phyloP scores from a whole-genome alignment of 2,329 filamentous ascomycete genomes.

The Penicillium glabrum region DNA sequence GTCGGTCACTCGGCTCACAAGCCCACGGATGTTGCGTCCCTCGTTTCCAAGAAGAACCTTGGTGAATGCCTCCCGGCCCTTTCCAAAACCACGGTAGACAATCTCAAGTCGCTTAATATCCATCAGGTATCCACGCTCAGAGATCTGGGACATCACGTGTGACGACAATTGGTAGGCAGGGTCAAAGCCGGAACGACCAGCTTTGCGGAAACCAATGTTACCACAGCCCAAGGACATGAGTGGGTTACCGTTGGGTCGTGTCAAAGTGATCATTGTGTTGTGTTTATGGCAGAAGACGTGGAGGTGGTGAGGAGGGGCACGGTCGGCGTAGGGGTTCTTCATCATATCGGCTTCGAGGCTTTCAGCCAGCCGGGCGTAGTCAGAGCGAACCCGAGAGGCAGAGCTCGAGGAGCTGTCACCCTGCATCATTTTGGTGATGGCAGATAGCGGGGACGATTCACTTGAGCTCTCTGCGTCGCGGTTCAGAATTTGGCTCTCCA shows the following conservation, averaged over 20 bases:
- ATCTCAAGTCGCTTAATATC: constrained; percentile 79
- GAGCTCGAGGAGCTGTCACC: constrained; percentile 21
- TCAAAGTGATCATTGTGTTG: constrained; percentile 92
- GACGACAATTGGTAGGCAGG: constrained; percentile 86
- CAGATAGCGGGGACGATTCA: constrained; percentile 26
- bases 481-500: constrained; percentile 32
- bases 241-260: constrained; percentile 74
- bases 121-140: constrained; percentile 74
- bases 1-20: constrained; percentile 80
- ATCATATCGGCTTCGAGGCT: constrained; percentile 36
- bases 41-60: constrained; percentile 88
- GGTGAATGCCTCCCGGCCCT: constrained; percentile 80
- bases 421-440: constrained; percentile 34
- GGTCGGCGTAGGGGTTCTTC: constrained; percentile 37
- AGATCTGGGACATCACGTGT: constrained; percentile 79
- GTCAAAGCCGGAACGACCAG: constrained; percentile 78
- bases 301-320: constrained; percentile 68
- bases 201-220: constrained; percentile 88
- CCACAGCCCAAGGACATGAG: constrained; percentile 80
- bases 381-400: constrained; percentile 20
- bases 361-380: constrained; percentile 34
- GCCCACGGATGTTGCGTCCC: constrained; percentile 70
- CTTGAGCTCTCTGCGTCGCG: constrained; percentile 16
- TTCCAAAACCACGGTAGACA: constrained; percentile 79
- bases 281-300: constrained; percentile 86